A percentile compares a stretch with the other conserved stretches of the same genome.
Evolutionary conservation across 495 filamentous ascomycete genomes (phyloP).

Genomic region (Aspergillus bridgeri): DNA sequence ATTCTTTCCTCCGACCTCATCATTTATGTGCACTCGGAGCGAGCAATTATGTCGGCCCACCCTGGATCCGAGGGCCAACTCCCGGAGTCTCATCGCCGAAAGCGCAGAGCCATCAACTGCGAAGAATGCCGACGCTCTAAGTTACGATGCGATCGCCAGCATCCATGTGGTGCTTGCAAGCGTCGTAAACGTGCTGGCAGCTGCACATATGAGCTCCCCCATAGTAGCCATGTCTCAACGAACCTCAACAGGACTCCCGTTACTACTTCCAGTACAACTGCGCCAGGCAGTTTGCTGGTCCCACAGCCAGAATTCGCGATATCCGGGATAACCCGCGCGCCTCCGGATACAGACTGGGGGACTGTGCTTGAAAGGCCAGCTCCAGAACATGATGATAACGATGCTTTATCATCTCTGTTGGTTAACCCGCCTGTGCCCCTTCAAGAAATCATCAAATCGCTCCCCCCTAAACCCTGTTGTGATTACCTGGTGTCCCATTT

Average conservation of each 20-base stretch:
- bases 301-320: neutral
- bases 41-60: neutral
- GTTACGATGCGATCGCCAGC: conserved; percentile 23
- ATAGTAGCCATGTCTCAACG: neutral
- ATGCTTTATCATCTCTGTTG: conserved; percentile 10
- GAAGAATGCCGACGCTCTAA: conserved; percentile 20
- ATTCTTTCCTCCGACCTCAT: too few relatives aligned
- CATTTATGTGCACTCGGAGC: neutral
- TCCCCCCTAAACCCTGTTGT: conserved; percentile 14
- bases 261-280: neutral
- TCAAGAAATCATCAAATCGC: conserved; percentile 9
- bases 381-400: neutral
- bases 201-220: conserved; percentile 1
- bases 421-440: conserved; percentile 3
- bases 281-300: neutral
- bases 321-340: neutral
- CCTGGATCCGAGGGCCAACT: neutral
- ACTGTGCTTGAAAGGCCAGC: neutral
- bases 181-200: conserved; percentile 4
- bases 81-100: conserved; percentile 7
- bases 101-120: conserved; percentile 18
- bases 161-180: conserved; percentile 16
- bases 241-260: neutral
- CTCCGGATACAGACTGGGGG: neutral
- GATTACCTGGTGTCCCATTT: conserved; percentile 20